A percentile compares a stretch with the other conserved stretches of the same genome.
These are phyloP conservation scores for Globisporangium carolinianum DNA, from an alignment of 352 stramenopile genomes.

Conservation along the genomic window DNA sequence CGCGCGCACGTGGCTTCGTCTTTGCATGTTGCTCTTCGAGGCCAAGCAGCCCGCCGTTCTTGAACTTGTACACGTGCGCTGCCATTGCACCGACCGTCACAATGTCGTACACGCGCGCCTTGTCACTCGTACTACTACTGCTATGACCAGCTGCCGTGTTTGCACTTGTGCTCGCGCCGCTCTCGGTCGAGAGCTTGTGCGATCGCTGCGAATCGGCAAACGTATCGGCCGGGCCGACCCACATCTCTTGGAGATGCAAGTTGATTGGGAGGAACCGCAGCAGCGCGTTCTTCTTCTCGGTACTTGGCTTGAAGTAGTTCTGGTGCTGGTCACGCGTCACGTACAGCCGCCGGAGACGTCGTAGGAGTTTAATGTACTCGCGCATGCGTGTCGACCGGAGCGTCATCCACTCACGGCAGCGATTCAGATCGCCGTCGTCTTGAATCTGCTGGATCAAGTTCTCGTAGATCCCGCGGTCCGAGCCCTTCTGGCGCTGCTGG, in stretches of 20 bases:
- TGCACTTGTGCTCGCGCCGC: conserved; percentile 8
- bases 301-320: conserved; percentile 84
- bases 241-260: conserved; percentile 84
- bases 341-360: conserved; percentile 55
- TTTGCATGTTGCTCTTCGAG: conserved; percentile 70
- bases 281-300: conserved; percentile 76
- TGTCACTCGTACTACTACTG: neutral
- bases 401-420: conserved; percentile 82
- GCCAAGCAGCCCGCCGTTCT: conserved; percentile 74
- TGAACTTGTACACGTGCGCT: conserved; percentile 86
- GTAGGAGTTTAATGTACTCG: conserved; percentile 66
- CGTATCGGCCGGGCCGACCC: conserved; percentile 56
- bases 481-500: conserved; percentile 66
- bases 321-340: conserved; percentile 63
- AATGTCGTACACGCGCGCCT: conserved; percentile 61
- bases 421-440: conserved; percentile 75
- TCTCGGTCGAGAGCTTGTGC: conserved; percentile 21
- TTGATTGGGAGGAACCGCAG: conserved; percentile 83
- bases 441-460: conserved; percentile 88
- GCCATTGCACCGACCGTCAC: conserved; percentile 84
- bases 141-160: neutral
- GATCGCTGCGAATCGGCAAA: conserved; percentile 25
- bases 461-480: conserved; percentile 78
- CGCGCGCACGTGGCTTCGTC: conserved; percentile 52
- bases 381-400: conserved; percentile 55